These are phyloP conservation scores for Triticum timopheevii DNA, from an alignment of 176 grass and related monocot genomes.

Conservation along the genomic window DNA sequence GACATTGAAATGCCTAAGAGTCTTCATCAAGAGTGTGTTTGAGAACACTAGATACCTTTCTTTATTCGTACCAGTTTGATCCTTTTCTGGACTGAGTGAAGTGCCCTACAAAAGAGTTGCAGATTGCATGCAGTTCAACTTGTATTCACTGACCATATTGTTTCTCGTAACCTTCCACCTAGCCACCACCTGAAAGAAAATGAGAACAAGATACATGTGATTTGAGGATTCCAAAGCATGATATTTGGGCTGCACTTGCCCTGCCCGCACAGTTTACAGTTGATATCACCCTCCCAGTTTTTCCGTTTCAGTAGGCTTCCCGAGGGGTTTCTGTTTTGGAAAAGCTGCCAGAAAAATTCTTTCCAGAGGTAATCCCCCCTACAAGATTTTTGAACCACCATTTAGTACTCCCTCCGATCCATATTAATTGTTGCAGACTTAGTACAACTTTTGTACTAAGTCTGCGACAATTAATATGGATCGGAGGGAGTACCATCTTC, in stretches of 20 bases:
- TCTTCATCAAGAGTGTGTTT: not conserved
- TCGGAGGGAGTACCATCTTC: not conserved
- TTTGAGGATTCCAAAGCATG: not conserved
- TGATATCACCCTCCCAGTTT: not conserved
- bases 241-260: not conserved
- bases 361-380: not conserved
- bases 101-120: not conserved
- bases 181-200: not conserved
- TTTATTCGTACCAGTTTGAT: not conserved
- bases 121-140: not conserved
- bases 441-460: too few species aligned
- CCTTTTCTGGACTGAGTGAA: not conserved
- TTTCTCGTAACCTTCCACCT: not conserved
- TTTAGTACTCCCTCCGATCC: not conserved
- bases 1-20: slow-evolving; percentile 2
- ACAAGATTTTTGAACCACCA: not conserved
- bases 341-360: not conserved
- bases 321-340: slow-evolving; percentile 2
- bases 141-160: not conserved
- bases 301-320: not conserved
- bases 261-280: slow-evolving; percentile 2
- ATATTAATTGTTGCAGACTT: too few species aligned
- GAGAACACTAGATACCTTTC: slow-evolving; percentile 6
- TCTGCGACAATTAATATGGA: too few species aligned
- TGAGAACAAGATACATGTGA: not conserved